phyloP scores from a whole-genome alignment of 352 stramenopile species.

The Pythium phragmiticola region DNA sequence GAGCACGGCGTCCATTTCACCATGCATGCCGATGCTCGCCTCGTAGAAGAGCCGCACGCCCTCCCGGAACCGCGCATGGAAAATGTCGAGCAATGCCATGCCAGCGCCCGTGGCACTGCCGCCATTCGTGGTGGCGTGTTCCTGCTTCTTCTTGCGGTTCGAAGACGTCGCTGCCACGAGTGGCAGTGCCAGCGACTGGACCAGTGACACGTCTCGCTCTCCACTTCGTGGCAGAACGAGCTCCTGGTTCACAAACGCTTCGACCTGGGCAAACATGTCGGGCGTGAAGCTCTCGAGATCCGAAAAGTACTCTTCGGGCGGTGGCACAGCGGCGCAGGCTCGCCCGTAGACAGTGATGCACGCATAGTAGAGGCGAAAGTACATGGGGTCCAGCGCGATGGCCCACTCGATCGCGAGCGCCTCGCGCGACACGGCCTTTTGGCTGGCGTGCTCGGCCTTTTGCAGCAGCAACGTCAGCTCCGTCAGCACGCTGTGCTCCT shows the following conservation, averaged over 20 bases:
- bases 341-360: constrained; percentile 72
- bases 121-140: constrained; percentile 1
- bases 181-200: constrained; percentile 50
- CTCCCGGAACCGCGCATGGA: constrained; percentile 59
- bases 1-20: constrained; percentile 77
- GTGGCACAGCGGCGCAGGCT: constrained; percentile 52
- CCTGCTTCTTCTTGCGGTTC: constrained; percentile 27
- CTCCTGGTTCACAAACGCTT: constrained; percentile 63
- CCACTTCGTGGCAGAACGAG: constrained; percentile 21
- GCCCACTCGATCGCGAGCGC: constrained; percentile 61
- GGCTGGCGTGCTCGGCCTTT: constrained; percentile 43
- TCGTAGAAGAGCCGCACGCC: constrained; percentile 81
- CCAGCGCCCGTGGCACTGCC: constrained; percentile 7
- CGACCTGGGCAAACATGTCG: constrained; percentile 36
- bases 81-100: constrained; percentile 58
- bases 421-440: constrained; percentile 48
- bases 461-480: constrained; percentile 52
- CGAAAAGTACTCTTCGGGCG: constrained; percentile 55
- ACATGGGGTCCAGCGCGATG: constrained; percentile 73
- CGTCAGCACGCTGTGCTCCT: constrained; percentile 55
- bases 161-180: neutral
- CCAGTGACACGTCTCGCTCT: constrained; percentile 17
- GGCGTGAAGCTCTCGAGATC: constrained; percentile 52
- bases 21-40: constrained; percentile 66
- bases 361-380: constrained; percentile 79